These are phyloP conservation scores for Cyberlindnera nakhonratchasimensis DNA, from an alignment of 805 yeast genomes.

Conservation along the genomic window DNA sequence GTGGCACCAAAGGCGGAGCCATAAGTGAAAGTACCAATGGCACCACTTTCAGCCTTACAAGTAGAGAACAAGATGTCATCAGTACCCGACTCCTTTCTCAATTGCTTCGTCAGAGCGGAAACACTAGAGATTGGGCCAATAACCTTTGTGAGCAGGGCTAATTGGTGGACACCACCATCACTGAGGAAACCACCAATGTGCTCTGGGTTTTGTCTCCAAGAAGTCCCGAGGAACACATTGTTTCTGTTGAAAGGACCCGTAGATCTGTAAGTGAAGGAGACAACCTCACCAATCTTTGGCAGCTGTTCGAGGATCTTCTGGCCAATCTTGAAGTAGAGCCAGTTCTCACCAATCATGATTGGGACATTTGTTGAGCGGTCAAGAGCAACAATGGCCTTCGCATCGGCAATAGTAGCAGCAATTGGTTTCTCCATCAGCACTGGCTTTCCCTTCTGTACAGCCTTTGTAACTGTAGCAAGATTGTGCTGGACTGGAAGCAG, in stretches of 20 bases:
- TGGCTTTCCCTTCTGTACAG: conserved; percentile 73
- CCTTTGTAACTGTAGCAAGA: conserved; percentile 61
- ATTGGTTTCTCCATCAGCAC: conserved; percentile 86
- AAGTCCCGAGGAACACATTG: conserved; percentile 62
- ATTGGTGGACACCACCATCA: conserved; percentile 96
- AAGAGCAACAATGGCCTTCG: conserved; percentile 70
- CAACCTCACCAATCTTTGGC: conserved; percentile 66
- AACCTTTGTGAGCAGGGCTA: conserved; percentile 79
- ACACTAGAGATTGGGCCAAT: conserved; percentile 71
- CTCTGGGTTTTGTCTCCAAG: conserved; percentile 88
- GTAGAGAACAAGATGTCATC: conserved; percentile 80
- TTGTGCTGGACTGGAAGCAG: conserved; percentile 87
- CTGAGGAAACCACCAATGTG: conserved; percentile 91
- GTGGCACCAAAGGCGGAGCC: conserved; percentile 64
- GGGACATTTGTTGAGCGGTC: conserved; percentile 61
- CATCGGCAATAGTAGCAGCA: conserved; percentile 81
- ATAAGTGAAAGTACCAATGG: conserved; percentile 37
- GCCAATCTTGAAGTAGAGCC: conserved; percentile 70
- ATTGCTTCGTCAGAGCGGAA: conserved; percentile 74
- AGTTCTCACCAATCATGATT: conserved; percentile 79
- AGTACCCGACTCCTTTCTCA: conserved; percentile 72
- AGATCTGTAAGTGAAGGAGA: conserved; percentile 67
- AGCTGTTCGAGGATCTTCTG: conserved; percentile 51
- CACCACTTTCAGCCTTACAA: conserved; percentile 77
- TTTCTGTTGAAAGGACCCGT: conserved; percentile 66